These are phyloP conservation scores for Nothopassalora personata DNA, from an alignment of 2,329 filamentous ascomycete genomes.

Conservation along the genomic window DNA sequence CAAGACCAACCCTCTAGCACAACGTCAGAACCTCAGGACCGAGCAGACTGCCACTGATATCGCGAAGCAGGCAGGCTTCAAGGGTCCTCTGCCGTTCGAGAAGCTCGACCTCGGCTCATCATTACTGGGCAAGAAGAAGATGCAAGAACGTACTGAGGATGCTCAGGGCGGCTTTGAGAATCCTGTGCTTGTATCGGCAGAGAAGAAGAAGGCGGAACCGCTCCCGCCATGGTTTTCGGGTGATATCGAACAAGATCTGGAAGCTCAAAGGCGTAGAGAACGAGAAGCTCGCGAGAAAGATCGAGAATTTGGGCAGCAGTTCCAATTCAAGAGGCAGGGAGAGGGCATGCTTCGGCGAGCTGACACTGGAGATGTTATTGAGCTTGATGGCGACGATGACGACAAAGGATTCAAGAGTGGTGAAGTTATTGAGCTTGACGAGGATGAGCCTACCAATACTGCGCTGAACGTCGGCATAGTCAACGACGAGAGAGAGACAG, in stretches of 20 bases:
- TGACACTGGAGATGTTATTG: slow-evolving; percentile 45
- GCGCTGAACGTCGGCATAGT: neutral
- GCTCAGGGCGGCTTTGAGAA: slow-evolving; percentile 62
- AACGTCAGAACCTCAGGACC: slow-evolving; percentile 31
- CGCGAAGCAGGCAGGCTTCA: slow-evolving; percentile 56
- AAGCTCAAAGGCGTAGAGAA: slow-evolving; percentile 36
- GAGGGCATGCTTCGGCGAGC: slow-evolving; percentile 56
- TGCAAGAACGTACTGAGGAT: slow-evolving; percentile 49
- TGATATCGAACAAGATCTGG: slow-evolving; percentile 56
- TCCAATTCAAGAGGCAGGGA: slow-evolving; percentile 52
- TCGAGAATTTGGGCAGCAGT: slow-evolving; percentile 51
- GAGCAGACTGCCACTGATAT: slow-evolving; percentile 20
- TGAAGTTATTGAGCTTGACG: slow-evolving; percentile 36
- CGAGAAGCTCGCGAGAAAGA: slow-evolving; percentile 51
- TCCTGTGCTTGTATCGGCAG: slow-evolving; percentile 35
- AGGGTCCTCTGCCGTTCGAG: slow-evolving; percentile 84
- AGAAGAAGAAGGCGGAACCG: slow-evolving; percentile 49
- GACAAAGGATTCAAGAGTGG: slow-evolving; percentile 37
- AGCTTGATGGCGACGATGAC: slow-evolving; percentile 40
- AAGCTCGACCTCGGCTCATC: slow-evolving; percentile 66
- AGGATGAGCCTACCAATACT: slow-evolving; percentile 3
- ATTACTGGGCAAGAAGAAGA: slow-evolving; percentile 48
- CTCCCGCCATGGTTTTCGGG: slow-evolving; percentile 71
- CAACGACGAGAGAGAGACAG: neutral
- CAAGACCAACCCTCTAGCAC: slow-evolving; percentile 20